Conservation (phyloP, 495 filamentous ascomycete species). For the Hypomontagnella monticulosa region DNA sequence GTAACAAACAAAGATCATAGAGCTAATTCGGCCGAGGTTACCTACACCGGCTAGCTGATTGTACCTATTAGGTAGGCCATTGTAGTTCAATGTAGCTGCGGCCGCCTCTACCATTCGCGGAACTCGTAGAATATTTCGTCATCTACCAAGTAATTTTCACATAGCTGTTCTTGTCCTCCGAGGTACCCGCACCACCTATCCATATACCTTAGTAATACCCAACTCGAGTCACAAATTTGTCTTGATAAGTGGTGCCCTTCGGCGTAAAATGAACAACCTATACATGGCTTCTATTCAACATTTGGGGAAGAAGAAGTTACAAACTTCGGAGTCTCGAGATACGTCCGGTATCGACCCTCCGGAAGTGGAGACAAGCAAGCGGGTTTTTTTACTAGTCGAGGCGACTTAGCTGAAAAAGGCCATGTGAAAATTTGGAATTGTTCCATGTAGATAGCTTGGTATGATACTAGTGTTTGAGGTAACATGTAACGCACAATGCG, state of each 20-base stretch:
- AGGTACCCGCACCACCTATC: conserved; percentile 14
- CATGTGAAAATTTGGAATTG: conserved; percentile 32
- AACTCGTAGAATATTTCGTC: conserved; percentile 23
- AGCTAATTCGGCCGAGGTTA: conserved; percentile 12
- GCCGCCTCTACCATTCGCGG: conserved; percentile 12
- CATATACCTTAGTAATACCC: conserved; percentile 30
- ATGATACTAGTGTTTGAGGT: conserved; percentile 11
- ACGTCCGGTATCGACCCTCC: conserved; percentile 12
- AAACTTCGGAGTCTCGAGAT: neutral
- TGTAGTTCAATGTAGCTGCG: conserved; percentile 21
- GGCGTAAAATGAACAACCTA: conserved; percentile 30
- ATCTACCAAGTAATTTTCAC: conserved; percentile 6
- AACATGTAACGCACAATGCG: neutral
- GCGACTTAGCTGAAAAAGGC: conserved; percentile 23
- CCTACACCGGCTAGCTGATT: neutral
- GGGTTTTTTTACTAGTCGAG: neutral
- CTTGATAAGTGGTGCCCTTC: conserved; percentile 11
- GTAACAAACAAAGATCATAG: conserved; percentile 18
- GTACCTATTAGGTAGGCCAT: neutral
- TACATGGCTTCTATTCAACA: conserved; percentile 23
- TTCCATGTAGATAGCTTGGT: neutral
- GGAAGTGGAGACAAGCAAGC: conserved; percentile 9
- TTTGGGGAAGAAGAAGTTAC: conserved; percentile 21
- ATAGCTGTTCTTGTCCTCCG: conserved; percentile 1
- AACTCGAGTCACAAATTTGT: neutral